Conservation (phyloP, 768 basidiomycete genomes). For the Pleurotus ostreatus region DNA sequence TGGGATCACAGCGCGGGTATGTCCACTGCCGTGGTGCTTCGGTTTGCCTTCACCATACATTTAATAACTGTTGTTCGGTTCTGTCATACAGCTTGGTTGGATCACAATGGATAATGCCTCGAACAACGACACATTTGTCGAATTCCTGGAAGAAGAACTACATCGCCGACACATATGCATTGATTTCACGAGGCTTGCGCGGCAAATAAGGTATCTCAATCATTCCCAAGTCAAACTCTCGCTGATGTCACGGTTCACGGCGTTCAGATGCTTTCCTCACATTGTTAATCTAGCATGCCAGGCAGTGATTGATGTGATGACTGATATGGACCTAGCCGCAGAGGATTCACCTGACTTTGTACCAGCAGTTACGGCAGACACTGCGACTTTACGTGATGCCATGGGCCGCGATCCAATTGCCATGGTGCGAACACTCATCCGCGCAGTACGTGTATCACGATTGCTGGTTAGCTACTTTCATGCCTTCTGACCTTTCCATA, state of each 20-base stretch:
- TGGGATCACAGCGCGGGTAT: slow-evolving; percentile 21
- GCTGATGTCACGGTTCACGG: slow-evolving; percentile 1
- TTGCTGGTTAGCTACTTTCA: neutral
- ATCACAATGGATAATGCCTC: slow-evolving; percentile 28
- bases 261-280: slow-evolving; percentile 26
- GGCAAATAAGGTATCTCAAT: slow-evolving; percentile 20
- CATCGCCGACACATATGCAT: slow-evolving; percentile 11
- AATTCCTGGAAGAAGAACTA: slow-evolving; percentile 17
- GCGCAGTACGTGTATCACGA: slow-evolving; percentile 14
- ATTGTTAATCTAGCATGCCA: slow-evolving; percentile 29
- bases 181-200: slow-evolving; percentile 16
- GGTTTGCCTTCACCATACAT: neutral
- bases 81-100: slow-evolving; percentile 30
- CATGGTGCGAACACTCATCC: slow-evolving; percentile 18
- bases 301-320: slow-evolving; percentile 21
- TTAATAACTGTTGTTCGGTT: neutral
- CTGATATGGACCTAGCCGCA: slow-evolving; percentile 14
- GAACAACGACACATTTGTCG: slow-evolving; percentile 30
- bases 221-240: neutral
- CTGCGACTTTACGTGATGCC: neutral
- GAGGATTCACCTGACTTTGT: neutral
- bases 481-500: slow-evolving; percentile 7
- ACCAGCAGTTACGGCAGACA: too few relatives aligned
- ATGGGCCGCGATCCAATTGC: slow-evolving; percentile 17
- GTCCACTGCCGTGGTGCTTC: slow-evolving; percentile 1